phyloP scores from a whole-genome alignment of 768 basidiomycete species.

The Lactarius sp. region DNA sequence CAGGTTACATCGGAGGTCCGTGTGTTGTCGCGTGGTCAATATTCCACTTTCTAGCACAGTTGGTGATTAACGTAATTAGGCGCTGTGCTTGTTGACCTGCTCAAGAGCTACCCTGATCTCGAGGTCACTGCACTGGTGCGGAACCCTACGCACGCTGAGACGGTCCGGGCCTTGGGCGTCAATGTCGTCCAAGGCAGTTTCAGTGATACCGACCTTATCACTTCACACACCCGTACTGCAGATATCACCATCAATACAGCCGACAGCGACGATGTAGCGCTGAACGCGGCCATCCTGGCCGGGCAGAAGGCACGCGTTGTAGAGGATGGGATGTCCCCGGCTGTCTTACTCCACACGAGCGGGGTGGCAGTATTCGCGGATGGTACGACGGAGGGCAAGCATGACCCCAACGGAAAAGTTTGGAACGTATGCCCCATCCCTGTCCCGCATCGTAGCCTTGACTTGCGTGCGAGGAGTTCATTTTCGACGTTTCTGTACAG shows the following conservation, averaged over 20 bases:
- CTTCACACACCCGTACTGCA: neutral
- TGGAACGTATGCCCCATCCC: conserved; percentile 14
- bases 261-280: conserved; percentile 11
- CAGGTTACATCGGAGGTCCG: conserved; percentile 19
- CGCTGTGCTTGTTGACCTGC: conserved; percentile 8
- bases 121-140: conserved; percentile 17
- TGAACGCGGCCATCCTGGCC: conserved; percentile 10
- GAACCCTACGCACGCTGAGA: neutral
- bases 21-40: neutral
- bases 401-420: conserved; percentile 3
- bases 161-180: neutral
- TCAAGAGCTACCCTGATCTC: neutral
- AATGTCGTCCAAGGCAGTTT: conserved; percentile 15
- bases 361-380: conserved; percentile 14
- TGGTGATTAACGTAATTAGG: neutral
- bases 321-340: neutral
- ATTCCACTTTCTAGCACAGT: neutral
- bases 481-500: neutral
- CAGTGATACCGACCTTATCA: conserved; percentile 6
- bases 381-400: conserved; percentile 10
- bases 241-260: conserved; percentile 13
- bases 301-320: conserved; percentile 15
- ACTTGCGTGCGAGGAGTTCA: neutral
- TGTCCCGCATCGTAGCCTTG: too few species aligned
- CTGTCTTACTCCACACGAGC: conserved; percentile 15